phyloP scores from a whole-genome alignment of 2,329 filamentous ascomycete species.

The Macrophomina pseudophaseolina region DNA sequence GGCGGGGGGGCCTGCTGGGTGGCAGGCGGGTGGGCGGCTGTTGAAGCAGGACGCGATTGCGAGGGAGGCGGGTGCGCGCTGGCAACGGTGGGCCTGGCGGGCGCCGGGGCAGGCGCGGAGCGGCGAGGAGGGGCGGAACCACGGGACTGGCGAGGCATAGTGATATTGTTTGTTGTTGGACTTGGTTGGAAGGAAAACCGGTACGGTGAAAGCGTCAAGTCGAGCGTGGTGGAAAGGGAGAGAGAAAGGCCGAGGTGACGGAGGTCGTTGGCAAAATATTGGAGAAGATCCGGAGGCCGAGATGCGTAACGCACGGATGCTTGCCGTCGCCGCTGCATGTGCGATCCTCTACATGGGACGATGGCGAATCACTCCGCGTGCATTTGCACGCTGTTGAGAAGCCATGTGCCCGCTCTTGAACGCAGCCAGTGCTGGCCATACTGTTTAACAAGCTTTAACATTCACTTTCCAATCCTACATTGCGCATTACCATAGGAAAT shows the following conservation, averaged over 20 bases:
- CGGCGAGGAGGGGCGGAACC: constrained; percentile 51
- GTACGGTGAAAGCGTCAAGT: background rate
- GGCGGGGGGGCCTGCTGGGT: constrained; percentile 54
- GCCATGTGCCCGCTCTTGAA: background rate
- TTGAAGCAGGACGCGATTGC: constrained; percentile 72
- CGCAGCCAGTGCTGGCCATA: background rate
- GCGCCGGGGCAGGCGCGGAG: constrained; percentile 49
- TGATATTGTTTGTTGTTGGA: background rate
- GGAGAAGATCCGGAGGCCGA: constrained; percentile 18
- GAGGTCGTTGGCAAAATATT: constrained; percentile 19
- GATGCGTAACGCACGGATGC: constrained; percentile 11
- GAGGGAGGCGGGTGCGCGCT: constrained; percentile 60
- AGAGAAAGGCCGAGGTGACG: constrained; percentile 1
- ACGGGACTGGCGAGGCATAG: constrained; percentile 56
- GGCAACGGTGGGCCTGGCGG: constrained; percentile 63
- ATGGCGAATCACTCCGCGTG: constrained; percentile 15
- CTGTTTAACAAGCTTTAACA: background rate
- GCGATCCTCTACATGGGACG: constrained; percentile 4
- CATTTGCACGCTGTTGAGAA: constrained; percentile 10
- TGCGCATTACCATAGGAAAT: too few relatives aligned
- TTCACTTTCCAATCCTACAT: background rate
- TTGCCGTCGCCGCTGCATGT: background rate
- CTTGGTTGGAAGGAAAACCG: background rate
- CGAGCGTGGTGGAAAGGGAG: background rate
- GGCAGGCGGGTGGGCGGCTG: constrained; percentile 59